Evolutionary conservation across 2,329 filamentous ascomycete species (phyloP).

Genomic region (Xylaria sp.): DNA sequence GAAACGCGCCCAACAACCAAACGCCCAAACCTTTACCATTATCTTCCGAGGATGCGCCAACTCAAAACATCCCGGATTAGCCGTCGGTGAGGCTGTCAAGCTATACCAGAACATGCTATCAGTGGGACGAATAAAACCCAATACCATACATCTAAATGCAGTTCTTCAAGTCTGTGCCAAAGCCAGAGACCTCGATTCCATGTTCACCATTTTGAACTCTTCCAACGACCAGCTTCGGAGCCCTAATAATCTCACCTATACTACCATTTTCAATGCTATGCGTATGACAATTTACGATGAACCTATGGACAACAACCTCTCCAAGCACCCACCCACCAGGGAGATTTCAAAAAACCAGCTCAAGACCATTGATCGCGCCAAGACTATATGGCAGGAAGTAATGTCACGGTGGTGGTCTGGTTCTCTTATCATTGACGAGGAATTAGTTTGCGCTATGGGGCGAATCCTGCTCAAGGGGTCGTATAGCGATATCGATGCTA

Average conservation of each 20-base stretch:
- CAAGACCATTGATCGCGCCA: conserved; percentile 71
- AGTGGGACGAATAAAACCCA: conserved; percentile 73
- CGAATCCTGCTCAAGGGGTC: conserved; percentile 75
- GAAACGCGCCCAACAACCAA: conserved; percentile 84
- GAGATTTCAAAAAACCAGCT: conserved; percentile 52
- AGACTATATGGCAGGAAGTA: conserved; percentile 83
- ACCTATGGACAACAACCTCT: conserved; percentile 1
- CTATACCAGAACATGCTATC: conserved; percentile 81
- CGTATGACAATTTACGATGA: conserved; percentile 58
- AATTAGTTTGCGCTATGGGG: conserved; percentile 84
- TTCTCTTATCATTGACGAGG: conserved; percentile 78
- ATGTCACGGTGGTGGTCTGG: conserved; percentile 79
- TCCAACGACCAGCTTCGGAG: conserved; percentile 72
- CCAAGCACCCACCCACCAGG: conserved; percentile 40
- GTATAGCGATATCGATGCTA: conserved; percentile 73
- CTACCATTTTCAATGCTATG: conserved; percentile 83
- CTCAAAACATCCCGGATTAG: conserved; percentile 67
- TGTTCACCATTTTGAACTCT: conserved; percentile 81
- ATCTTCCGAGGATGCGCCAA: conserved; percentile 80
- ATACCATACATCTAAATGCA: conserved; percentile 87
- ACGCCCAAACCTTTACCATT: conserved; percentile 84
- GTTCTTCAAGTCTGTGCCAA: conserved; percentile 84
- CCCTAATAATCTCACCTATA: conserved; percentile 80
- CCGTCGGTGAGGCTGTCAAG: conserved; percentile 75
- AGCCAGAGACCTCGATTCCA: conserved; percentile 78